Percentiles rank a stretch among this genome's conserved stretches.
Evolutionary conservation across 2,329 filamentous ascomycete genomes (phyloP).

Genomic region (Penicillium oxalicum): DNA sequence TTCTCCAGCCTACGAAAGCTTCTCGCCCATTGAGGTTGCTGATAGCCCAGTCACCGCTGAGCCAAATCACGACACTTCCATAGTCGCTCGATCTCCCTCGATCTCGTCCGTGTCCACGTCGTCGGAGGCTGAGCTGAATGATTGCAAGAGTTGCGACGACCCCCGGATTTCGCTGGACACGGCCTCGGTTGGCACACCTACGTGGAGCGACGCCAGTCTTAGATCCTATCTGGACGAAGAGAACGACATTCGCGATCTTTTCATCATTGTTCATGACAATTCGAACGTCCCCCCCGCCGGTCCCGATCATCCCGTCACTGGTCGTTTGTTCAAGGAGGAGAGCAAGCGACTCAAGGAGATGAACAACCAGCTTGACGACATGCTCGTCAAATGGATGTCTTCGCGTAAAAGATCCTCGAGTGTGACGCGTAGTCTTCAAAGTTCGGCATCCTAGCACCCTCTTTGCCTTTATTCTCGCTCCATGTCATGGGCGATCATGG

Average conservation of each 20-base stretch:
- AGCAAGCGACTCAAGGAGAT: slow-evolving; percentile 81
- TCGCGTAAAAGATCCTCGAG: slow-evolving; percentile 29
- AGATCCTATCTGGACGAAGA: slow-evolving; percentile 87
- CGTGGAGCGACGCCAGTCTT: slow-evolving; percentile 82
- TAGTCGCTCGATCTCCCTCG: slow-evolving; percentile 55
- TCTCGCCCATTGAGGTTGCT: slow-evolving; percentile 51
- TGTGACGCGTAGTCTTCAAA: slow-evolving; percentile 14
- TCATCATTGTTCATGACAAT: slow-evolving; percentile 90
- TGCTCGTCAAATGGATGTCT: slow-evolving; percentile 73
- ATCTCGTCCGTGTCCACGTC: slow-evolving; percentile 55
- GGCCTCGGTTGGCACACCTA: slow-evolving; percentile 51
- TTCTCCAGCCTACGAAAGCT: slow-evolving; percentile 63
- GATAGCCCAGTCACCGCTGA: slow-evolving; percentile 45
- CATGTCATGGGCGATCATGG: not conserved
- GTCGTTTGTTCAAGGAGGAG: slow-evolving; percentile 76
- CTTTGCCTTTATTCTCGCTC: not conserved
- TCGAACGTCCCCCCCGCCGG: slow-evolving; percentile 72
- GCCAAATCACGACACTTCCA: slow-evolving; percentile 64
- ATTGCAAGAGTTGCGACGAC: slow-evolving; percentile 30
- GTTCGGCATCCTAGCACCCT: slow-evolving; percentile 16
- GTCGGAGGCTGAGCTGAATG: slow-evolving; percentile 24
- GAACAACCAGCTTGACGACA: slow-evolving; percentile 79
- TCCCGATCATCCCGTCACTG: slow-evolving; percentile 78
- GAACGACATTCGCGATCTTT: slow-evolving; percentile 79
- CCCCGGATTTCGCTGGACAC: slow-evolving; percentile 51